phyloP scores from a whole-genome alignment of 257 asterid genomes.

The Cordia subcordata region DNA sequence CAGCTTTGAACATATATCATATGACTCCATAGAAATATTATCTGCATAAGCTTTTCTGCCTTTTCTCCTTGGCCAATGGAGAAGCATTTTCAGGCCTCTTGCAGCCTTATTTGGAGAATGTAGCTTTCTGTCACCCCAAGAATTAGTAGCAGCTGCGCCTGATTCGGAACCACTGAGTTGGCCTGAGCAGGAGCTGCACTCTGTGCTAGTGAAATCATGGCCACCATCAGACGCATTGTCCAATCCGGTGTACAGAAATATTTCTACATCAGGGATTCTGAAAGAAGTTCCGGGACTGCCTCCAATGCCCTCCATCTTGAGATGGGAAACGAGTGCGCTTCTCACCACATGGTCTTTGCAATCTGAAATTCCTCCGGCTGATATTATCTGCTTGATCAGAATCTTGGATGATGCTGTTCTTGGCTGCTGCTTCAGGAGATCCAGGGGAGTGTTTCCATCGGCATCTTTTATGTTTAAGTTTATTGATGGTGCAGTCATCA shows the following conservation, averaged over 20 bases:
- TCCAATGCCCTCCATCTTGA: constrained; percentile 53
- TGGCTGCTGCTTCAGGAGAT: constrained; percentile 59
- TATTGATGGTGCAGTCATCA: constrained; percentile 51
- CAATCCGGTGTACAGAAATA: constrained; percentile 46
- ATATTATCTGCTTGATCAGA: constrained; percentile 59
- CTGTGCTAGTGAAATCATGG: constrained; percentile 36
- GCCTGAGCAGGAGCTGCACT: constrained; percentile 36
- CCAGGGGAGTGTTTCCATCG: constrained; percentile 73
- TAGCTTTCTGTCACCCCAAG: constrained; percentile 24
- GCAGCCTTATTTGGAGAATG: constrained; percentile 34
- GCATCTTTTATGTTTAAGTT: constrained; percentile 48
- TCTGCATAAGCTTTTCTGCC: constrained; percentile 29
- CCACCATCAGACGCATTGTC: constrained; percentile 30
- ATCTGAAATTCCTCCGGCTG: constrained; percentile 67
- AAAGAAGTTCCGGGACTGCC: constrained; percentile 83
- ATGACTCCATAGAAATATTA: constrained; percentile 28
- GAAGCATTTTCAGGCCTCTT: constrained; percentile 44
- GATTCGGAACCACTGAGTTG: constrained; percentile 35
- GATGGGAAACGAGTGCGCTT: constrained; percentile 45
- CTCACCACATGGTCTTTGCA: constrained; percentile 35
- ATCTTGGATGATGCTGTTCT: constrained; percentile 58
- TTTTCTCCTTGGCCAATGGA: constrained; percentile 40
- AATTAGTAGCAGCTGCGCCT: constrained; percentile 13
- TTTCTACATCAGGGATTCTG: constrained; percentile 65
- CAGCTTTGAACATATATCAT: constrained; percentile 10